Conservation (phyloP, 225 moss, liverwort and hornwort genomes). For the Sphagnum tenellum region DNA sequence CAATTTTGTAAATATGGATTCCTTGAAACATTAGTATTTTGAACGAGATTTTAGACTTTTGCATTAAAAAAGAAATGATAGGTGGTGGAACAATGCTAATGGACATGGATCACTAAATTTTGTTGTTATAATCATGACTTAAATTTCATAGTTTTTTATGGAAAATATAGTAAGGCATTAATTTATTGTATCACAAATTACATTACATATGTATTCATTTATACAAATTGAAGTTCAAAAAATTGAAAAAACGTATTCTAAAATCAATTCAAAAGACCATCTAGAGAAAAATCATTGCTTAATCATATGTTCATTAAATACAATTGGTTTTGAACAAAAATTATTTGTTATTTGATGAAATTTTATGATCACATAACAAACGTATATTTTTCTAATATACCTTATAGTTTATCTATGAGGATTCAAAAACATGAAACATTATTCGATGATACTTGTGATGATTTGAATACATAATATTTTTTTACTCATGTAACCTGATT, state of each 20-base stretch:
- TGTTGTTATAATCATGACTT: background rate
- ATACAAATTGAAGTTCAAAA: background rate
- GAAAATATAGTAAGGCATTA: background rate
- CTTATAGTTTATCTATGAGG: conserved; percentile 1
- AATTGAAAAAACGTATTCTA: background rate
- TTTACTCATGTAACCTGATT: background rate
- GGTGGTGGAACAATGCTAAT: background rate
- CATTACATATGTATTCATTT: background rate
- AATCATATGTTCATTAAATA: conserved; percentile 2
- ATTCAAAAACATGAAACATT: background rate
- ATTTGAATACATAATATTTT: background rate
- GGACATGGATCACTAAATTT: background rate
- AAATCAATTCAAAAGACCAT: background rate
- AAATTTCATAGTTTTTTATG: background rate
- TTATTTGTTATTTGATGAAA: background rate
- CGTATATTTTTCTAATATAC: conserved; percentile 1
- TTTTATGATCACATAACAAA: background rate
- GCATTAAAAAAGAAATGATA: background rate
- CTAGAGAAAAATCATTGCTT: background rate
- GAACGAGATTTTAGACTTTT: too few relatives aligned
- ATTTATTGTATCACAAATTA: background rate
- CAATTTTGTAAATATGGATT: background rate
- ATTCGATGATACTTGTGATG: background rate
- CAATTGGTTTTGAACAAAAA: background rate
- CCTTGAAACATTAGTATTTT: background rate